phyloP scores from a whole-genome alignment of 192 early-diverging fungal species.

The Entomortierella parvispora region DNA sequence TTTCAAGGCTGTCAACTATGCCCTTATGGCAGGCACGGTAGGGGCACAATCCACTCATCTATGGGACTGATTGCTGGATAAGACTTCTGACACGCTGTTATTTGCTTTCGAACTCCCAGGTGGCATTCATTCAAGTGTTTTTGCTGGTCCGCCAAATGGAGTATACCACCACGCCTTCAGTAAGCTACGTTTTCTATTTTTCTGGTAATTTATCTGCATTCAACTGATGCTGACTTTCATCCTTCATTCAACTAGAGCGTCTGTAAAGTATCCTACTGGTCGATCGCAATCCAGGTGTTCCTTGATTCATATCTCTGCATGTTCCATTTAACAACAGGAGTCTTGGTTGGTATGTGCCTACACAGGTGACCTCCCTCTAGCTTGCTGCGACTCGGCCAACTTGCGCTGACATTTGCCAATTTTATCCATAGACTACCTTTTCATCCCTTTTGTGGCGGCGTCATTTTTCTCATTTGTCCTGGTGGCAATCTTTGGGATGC shows the following conservation, averaged over 20 bases:
- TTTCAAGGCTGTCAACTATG: constrained; percentile 61
- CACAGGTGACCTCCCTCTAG: no score
- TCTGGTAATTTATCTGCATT: background rate
- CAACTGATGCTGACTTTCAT: background rate
- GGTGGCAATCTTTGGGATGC: constrained; percentile 75
- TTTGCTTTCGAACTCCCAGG: background rate
- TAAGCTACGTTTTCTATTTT: constrained; percentile 26
- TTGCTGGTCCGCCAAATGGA: constrained; percentile 72
- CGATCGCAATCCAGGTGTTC: constrained; percentile 68
- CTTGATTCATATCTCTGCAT: constrained; percentile 74
- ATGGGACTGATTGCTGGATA: no score
- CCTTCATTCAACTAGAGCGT: constrained; percentile 53
- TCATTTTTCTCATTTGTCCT: constrained; percentile 74
- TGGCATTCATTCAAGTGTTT: constrained; percentile 51
- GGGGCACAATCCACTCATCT: background rate
- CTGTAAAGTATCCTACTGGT: constrained; percentile 73
- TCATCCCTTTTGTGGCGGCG: constrained; percentile 67
- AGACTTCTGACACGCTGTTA: background rate
- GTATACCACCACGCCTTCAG: constrained; percentile 73
- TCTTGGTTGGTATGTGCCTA: constrained; percentile 58
- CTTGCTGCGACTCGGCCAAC: no score
- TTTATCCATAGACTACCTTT: constrained; percentile 60
- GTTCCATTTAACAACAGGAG: constrained; percentile 66
- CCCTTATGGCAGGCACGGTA: constrained; percentile 54
- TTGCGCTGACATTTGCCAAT: no score